phyloP scores from a whole-genome alignment of 73 alveolate genomes.

The Paramecium tetraurelia region DNA sequence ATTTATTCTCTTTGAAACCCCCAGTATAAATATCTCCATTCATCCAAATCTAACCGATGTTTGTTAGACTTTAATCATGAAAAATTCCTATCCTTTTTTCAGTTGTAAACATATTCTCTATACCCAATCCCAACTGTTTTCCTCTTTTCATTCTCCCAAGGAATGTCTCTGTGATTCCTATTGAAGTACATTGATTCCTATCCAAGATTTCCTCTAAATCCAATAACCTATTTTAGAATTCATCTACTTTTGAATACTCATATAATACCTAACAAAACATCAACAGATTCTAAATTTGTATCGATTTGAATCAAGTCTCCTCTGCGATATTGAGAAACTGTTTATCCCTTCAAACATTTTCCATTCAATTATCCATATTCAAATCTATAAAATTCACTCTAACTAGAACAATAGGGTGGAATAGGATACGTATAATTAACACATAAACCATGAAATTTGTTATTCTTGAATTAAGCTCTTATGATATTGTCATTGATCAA shows the following conservation, averaged over 20 bases:
- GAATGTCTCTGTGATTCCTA: background rate
- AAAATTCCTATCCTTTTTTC: constrained; percentile 14
- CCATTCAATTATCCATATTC: constrained; percentile 43
- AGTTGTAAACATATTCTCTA: constrained; percentile 5
- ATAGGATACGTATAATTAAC: background rate
- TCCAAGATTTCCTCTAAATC: constrained; percentile 25
- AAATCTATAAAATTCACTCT: background rate
- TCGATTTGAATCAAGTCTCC: background rate
- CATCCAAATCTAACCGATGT: background rate
- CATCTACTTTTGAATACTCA: background rate
- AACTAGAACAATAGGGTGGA: background rate
- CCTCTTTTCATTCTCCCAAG: background rate
- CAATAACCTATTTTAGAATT: background rate
- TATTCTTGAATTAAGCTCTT: constrained; percentile 10
- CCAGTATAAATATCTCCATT: constrained; percentile 36
- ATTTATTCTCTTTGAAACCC: background rate
- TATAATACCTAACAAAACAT: background rate
- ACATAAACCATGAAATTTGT: constrained; percentile 37
- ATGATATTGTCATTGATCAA: background rate
- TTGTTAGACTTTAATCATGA: background rate
- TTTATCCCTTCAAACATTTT: background rate
- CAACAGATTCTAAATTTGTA: background rate
- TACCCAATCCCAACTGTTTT: background rate
- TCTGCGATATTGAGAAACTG: background rate
- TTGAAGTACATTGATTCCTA: background rate